Evolutionary conservation across 139 green algal species (phyloP), one percentile per base, ranked within the genome.

Genomic region (Picochlorum sp.): DNA sequence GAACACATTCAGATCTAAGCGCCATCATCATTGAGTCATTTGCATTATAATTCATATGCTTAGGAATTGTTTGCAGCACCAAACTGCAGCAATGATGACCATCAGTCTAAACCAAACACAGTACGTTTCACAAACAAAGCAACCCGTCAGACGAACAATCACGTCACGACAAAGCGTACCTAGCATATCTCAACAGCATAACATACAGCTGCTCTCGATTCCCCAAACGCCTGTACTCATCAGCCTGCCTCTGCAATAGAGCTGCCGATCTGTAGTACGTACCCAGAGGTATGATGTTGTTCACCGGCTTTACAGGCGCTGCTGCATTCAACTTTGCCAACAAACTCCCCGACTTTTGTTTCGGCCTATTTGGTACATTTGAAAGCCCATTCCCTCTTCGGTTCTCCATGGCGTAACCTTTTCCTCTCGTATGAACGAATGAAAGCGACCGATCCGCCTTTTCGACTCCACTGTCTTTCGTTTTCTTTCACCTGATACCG

Each of bases 191-290:
- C 66, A 93, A 64, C 0, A 95, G 78, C 57, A 91, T 89, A 16
- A 90, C 72, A 56, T 91, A 95, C 26, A 84, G 70, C 63, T 91
- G 77, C 29, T 81, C 71, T 3, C 90, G 69, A 51, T 90, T 77
- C 2, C 61, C 44, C 1, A 40, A 31, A 25, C 1, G 24, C 6
- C 81, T 49, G 67, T 94, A 95, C 16, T 65, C 25, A 1, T 57
- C 36, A 2, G 81, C 83, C 81, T 93, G 85, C 2, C 68, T 45
- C 10, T 77, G 24, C 1, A 84, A 60, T 14, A 86, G 54, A 2
- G 67, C 45, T 2, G 76, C 79, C 2, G 72, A 78, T 3, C 60
- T 57, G 30, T 80, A 80, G 30, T 93, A 93, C 4, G 67, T 74
- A 18, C 41, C 9, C 26, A 90, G 22, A 24, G 57, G 28, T 3